Base-by-base conservation (phyloP, 1,139 yeast species). In the Candida mesenterica region DNA sequence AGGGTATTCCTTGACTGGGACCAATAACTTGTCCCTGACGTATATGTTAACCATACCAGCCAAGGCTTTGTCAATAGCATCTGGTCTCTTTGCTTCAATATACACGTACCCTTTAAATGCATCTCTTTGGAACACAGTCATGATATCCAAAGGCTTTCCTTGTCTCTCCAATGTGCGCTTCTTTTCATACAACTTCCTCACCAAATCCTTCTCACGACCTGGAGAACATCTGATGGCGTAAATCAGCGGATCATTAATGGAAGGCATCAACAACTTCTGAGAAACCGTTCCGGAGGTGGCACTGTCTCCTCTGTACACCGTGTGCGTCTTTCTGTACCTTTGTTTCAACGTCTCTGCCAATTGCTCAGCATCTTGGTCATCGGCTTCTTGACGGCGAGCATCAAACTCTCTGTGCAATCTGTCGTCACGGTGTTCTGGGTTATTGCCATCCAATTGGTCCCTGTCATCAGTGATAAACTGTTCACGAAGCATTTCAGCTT, bases 161-260 rank as follows among this genome's bases (percentile, higher is more conserved):
- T 76, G 72, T 52, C 78, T 68, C 44, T 85, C 86, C 48, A 85
- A 65, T 36, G 84, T 82, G 42, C 79, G 60, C 59, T 86, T 85
- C 65, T 86, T 89, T 55, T 88, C 89, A 65, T 85, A 72, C 38
- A 92, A 67, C 44, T 84, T 85, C 48, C 90, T 79, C 22, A 94
- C 96, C 45, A 90, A 70, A 38, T 89, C 97, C 59, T 87, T 89
- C 63, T 92, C 98, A 50, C 85, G 81, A 31, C 97, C 97, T 20
- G 88, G 90, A 50, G 94, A 78, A 64, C 95, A 88, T 60, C 97
- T 79, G 32, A 92, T 79, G 52, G 96, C 97, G 84, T 96, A 92
- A 53, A 94, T 88, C 38, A 90, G 82, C 5, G 98, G 97, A 56
- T 94, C 97, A 52, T 90, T 89, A 41, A 92, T 96, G 18, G 97